Evolutionary conservation across 768 basidiomycete species (phyloP).

Genomic region (Phylloporus sp.): DNA sequence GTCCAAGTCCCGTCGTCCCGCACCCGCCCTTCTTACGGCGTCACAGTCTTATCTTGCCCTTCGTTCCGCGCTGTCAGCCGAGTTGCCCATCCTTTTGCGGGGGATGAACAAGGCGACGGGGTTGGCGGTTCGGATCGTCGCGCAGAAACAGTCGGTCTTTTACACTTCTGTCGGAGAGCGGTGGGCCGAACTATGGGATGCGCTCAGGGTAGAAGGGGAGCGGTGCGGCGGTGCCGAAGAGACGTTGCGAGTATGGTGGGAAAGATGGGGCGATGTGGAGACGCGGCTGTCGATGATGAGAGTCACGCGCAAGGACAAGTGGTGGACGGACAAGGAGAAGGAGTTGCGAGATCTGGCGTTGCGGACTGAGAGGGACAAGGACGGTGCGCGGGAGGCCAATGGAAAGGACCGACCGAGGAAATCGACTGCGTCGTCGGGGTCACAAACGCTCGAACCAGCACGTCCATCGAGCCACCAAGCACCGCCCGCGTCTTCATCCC

Average conservation of each 20-base stretch:
- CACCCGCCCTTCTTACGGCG: constrained; percentile 62
- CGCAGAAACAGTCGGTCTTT: constrained; percentile 53
- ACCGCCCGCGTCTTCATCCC: constrained; percentile 16
- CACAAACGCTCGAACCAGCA: constrained; percentile 16
- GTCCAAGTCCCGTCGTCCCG: constrained; percentile 54
- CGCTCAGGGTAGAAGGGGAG: constrained; percentile 66
- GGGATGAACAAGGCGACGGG: constrained; percentile 59
- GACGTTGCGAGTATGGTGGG: constrained; percentile 67
- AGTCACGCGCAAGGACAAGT: constrained; percentile 33
- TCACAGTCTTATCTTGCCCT: constrained; percentile 75
- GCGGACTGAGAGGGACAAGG: constrained; percentile 17
- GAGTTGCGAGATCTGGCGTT: constrained; percentile 18
- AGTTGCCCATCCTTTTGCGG: constrained; percentile 60
- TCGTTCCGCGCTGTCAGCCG: constrained; percentile 62
- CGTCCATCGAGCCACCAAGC: constrained; percentile 25
- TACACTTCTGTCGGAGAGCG: constrained; percentile 55
- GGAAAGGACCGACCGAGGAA: constrained; percentile 17
- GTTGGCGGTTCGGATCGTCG: constrained; percentile 47
- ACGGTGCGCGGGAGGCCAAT: constrained; percentile 6
- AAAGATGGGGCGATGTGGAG: constrained; percentile 65
- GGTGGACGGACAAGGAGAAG: constrained; percentile 30
- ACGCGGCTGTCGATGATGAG: constrained; percentile 38
- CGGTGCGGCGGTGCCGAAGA: constrained; percentile 61
- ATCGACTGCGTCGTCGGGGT: constrained; percentile 16
- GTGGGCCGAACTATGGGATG: constrained; percentile 85